Percentiles rank a stretch among this genome's conserved stretches.
These are phyloP conservation scores for Fusarium caatingaense DNA, from an alignment of 2,329 filamentous ascomycete species.

Conservation along the genomic window DNA sequence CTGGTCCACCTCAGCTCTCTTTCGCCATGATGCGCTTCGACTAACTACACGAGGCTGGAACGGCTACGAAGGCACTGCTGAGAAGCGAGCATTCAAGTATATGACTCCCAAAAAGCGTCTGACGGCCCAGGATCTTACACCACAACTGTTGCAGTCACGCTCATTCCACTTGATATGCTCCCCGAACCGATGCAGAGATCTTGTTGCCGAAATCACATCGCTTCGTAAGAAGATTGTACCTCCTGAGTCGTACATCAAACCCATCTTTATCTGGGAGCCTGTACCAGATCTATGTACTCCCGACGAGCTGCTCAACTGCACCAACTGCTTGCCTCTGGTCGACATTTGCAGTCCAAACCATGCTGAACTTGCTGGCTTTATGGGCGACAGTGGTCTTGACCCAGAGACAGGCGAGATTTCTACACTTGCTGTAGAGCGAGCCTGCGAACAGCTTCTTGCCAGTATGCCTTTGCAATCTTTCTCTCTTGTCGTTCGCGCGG, in stretches of 20 bases:
- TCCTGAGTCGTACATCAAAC: constrained; percentile 59
- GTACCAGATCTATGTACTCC: constrained; percentile 88
- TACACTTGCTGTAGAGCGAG: constrained; percentile 64
- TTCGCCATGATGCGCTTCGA: constrained; percentile 73
- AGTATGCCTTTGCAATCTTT: constrained; percentile 74
- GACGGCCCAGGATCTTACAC: constrained; percentile 76
- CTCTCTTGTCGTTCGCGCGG: constrained; percentile 76
- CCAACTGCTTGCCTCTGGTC: constrained; percentile 70
- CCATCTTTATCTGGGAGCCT: constrained; percentile 93
- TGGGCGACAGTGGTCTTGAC: constrained; percentile 71
- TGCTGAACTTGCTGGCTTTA: constrained; percentile 86
- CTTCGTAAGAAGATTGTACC: constrained; percentile 60
- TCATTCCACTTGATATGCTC: constrained; percentile 92
- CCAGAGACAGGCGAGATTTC: constrained; percentile 66
- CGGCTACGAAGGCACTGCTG: constrained; percentile 78
- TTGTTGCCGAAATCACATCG: constrained; percentile 76
- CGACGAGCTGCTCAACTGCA: constrained; percentile 72
- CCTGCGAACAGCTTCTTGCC: constrained; percentile 71
- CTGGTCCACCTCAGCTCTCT: constrained; percentile 80
- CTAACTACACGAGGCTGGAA: constrained; percentile 94
- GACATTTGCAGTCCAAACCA: constrained; percentile 84
- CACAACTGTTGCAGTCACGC: constrained; percentile 74
- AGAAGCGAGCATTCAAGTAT: constrained; percentile 84
- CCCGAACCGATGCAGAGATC: constrained; percentile 77
- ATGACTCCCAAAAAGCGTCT: constrained; percentile 86